Conservation (phyloP, 768 basidiomycete genomes). For the Neoboletus magnificus region DNA sequence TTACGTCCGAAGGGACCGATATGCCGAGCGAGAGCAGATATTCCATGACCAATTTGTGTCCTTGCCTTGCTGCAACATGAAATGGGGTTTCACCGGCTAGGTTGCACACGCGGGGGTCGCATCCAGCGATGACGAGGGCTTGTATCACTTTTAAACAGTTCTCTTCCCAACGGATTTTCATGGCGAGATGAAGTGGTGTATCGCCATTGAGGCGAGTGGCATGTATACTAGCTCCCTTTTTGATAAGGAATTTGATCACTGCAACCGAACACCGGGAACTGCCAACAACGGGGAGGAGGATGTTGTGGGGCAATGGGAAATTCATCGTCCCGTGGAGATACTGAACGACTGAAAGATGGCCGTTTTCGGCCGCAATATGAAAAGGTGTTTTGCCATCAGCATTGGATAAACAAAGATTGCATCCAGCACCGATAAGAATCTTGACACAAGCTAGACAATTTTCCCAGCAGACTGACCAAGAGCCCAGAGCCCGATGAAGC, state of each 20-base stretch:
- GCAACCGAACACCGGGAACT: no score
- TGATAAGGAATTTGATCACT: background rate
- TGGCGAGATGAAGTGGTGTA: background rate
- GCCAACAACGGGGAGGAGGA: background rate
- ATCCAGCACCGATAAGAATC: background rate
- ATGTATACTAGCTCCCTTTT: background rate
- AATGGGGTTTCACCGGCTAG: background rate
- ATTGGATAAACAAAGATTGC: background rate
- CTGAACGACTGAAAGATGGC: background rate
- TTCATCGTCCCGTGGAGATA: background rate
- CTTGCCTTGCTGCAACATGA: background rate
- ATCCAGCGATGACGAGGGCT: background rate
- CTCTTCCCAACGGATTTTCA: fast-evolving
- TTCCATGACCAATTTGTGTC: background rate
- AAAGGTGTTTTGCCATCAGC: background rate
- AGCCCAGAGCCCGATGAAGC: background rate
- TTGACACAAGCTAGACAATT: background rate
- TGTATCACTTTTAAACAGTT: background rate
- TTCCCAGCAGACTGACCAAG: background rate
- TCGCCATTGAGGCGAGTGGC: background rate
- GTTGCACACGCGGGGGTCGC: background rate
- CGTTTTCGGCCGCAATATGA: background rate
- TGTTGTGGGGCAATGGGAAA: background rate
- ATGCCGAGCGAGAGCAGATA: background rate
- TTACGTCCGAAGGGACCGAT: background rate